These are phyloP conservation scores for Croton setiger DNA, from an alignment of 441 rosid genomes.

Conservation along the genomic window DNA sequence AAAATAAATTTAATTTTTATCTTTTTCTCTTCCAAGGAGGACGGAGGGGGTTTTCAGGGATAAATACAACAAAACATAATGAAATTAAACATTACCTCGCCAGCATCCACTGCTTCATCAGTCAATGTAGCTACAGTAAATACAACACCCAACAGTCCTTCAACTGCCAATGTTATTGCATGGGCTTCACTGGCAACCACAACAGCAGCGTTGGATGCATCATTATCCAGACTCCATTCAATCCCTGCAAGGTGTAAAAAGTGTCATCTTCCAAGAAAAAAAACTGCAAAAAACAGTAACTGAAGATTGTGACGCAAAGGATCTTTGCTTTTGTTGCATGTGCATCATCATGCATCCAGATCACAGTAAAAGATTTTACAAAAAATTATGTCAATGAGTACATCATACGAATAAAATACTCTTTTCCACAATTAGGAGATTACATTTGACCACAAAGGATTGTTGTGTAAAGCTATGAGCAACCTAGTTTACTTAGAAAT, in stretches of 20 bases:
- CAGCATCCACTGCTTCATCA: slow-evolving; percentile 92
- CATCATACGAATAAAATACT: not conserved
- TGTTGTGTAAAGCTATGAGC: not conserved
- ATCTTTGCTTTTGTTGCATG: not conserved
- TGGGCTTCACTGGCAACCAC: slow-evolving; percentile 99
- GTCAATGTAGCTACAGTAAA: slow-evolving; percentile 98
- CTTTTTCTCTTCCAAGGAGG: not conserved
- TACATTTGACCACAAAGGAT: not conserved
- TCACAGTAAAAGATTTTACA: not conserved
- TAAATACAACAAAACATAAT: slow-evolving; percentile 8
- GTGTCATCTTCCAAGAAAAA: slow-evolving; percentile 18
- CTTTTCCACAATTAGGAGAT: not conserved
- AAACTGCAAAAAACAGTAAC: slow-evolving; percentile 17
- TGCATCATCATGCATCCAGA: not conserved
- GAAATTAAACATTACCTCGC: slow-evolving; percentile 63
- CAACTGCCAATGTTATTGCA: slow-evolving; percentile 95
- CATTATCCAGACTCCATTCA: slow-evolving; percentile 99
- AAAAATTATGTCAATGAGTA: not conserved
- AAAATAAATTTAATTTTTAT: slow-evolving; percentile 17
- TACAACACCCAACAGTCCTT: slow-evolving; percentile 95
- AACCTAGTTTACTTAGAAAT: not conserved
- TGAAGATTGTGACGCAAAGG: slow-evolving; percentile 13
- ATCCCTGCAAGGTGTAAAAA: slow-evolving; percentile 56
- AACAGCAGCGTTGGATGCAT: slow-evolving; percentile 97
- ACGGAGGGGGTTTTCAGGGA: not conserved